Conservation (phyloP, 148 eudicot species). For the Chenopodium suecicum region DNA sequence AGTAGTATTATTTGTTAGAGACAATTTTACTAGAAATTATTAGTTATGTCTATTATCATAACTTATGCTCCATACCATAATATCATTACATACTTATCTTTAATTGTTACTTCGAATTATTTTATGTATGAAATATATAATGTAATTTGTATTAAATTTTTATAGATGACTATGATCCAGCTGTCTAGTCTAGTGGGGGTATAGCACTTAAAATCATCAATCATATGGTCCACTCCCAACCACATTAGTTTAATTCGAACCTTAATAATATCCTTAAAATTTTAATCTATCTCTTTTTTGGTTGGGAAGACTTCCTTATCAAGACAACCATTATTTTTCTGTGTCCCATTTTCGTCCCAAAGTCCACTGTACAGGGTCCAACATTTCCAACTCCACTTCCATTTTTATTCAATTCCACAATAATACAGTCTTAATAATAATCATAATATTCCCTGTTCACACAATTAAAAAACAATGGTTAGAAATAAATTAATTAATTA, state of each 20-base stretch:
- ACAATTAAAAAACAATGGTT: not conserved
- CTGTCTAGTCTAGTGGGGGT: constrained; percentile 4
- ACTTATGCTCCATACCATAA: too few relatives aligned
- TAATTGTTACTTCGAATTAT: too few relatives aligned
- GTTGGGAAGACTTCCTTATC: not conserved
- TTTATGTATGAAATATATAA: too few relatives aligned
- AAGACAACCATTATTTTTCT: constrained; percentile 3
- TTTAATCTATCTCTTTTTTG: not conserved
- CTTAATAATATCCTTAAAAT: not conserved
- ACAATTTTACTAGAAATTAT: too few relatives aligned
- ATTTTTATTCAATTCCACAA: not conserved
- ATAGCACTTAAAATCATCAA: not conserved
- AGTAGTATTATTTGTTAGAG: too few relatives aligned
- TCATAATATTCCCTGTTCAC: constrained; percentile 10
- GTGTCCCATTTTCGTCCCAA: constrained; percentile 13
- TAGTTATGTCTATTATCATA: too few relatives aligned
- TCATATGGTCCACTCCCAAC: constrained; percentile 12
- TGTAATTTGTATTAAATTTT: too few relatives aligned
- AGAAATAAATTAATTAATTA: not conserved
- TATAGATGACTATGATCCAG: constrained; percentile 10
- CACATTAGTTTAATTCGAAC: not conserved
- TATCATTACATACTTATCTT: too few relatives aligned
- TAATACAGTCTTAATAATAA: not conserved
- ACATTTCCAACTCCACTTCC: constrained; percentile 1
- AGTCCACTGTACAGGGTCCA: constrained; percentile 17